A percentile compares a stretch with the other conserved stretches of the same genome.
Conservation (phyloP, 345 rosid genomes). For the Eucalyptus microcorys region DNA sequence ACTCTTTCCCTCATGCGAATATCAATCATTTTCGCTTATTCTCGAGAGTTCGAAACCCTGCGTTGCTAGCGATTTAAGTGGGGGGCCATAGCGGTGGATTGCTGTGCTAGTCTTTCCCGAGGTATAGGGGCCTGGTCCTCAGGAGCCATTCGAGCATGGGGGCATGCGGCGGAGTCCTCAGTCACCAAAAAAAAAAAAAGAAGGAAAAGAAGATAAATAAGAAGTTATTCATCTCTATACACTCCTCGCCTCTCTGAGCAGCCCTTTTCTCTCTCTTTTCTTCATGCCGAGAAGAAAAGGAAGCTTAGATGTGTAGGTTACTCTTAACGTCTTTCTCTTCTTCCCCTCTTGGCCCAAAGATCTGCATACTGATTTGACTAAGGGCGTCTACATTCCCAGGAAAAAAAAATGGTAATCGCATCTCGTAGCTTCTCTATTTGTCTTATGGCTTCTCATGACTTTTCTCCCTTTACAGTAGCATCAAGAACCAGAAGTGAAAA, state of each 20-base stretch:
- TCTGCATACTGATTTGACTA: no score
- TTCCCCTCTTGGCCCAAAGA: no score
- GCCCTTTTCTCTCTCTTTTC: neutral
- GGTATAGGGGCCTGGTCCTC: fast-evolving
- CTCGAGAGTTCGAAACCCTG: fast-evolving
- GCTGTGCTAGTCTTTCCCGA: no score
- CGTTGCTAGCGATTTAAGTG: no score
- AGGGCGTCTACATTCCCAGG: no score
- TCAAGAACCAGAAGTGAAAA: no score
- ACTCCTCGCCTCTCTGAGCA: neutral
- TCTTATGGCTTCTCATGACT: no score
- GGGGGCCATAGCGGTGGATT: no score
- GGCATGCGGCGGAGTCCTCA: no score
- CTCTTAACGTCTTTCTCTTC: neutral
- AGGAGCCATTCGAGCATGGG: fast-evolving
- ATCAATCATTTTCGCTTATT: neutral
- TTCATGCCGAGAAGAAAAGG: neutral
- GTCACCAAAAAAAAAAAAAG: neutral
- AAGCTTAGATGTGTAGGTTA: neutral
- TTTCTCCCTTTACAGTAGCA: no score
- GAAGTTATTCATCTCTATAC: neutral
- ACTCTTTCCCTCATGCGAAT: neutral
- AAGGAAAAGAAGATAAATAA: neutral
- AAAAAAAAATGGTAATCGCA: no score
- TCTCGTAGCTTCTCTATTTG: no score